Percentiles rank a stretch among this genome's conserved stretches.
Conservation (phyloP, 2,329 filamentous ascomycete species). For the Penicillium sp. region DNA sequence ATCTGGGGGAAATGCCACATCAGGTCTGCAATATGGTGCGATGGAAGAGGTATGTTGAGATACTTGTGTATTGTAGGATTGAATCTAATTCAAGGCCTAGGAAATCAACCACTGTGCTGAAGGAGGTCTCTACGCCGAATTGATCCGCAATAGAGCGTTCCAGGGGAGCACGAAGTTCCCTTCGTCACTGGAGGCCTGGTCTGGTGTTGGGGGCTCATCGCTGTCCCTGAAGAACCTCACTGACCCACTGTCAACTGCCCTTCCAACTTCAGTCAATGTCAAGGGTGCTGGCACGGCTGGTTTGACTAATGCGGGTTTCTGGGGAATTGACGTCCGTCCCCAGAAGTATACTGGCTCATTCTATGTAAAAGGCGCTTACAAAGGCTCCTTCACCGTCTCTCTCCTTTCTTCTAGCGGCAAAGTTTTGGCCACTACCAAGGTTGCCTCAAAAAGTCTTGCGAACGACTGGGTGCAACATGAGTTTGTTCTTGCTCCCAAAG, state of each 20-base stretch:
- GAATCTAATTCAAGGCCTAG: constrained; percentile 6
- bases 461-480: constrained; percentile 43
- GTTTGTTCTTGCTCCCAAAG: constrained; percentile 31
- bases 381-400: constrained; percentile 38
- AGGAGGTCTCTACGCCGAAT: constrained; percentile 38
- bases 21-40: constrained; percentile 30
- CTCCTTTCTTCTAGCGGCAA: constrained; percentile 43
- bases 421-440: constrained; percentile 32
- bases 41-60: constrained; percentile 31
- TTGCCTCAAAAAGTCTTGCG: constrained; percentile 40
- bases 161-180: constrained; percentile 33
- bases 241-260: constrained; percentile 46
- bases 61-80: background rate
- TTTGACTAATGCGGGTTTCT: constrained; percentile 52
- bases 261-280: constrained; percentile 47
- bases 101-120: constrained; percentile 36
- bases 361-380: constrained; percentile 45
- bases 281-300: constrained; percentile 46
- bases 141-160: constrained; percentile 39
- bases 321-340: constrained; percentile 52
- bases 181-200: constrained; percentile 34
- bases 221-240: constrained; percentile 40
- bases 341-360: constrained; percentile 54
- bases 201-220: constrained; percentile 28
- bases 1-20: constrained; percentile 32